phyloP scores from a whole-genome alignment of 2,329 filamentous ascomycete species.

The Aureobasidium sp. region DNA sequence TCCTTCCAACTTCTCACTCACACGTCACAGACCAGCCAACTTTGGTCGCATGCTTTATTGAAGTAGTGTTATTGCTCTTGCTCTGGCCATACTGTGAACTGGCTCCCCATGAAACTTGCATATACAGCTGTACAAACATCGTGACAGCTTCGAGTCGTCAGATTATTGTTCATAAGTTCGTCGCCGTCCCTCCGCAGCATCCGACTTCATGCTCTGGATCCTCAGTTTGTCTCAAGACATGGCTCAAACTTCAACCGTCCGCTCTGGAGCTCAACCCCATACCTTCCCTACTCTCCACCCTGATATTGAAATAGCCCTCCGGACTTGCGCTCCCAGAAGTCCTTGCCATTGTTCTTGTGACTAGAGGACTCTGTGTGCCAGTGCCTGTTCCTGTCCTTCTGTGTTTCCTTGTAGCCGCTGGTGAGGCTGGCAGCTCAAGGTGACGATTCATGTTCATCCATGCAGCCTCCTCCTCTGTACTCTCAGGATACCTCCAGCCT shows the following conservation, averaged over 20 bases:
- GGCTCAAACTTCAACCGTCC: neutral
- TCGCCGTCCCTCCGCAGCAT: neutral
- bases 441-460: constrained; percentile 51
- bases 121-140: neutral
- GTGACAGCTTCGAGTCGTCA: neutral
- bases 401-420: constrained; percentile 20
- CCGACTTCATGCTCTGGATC: neutral
- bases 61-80: neutral
- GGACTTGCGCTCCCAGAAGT: constrained; percentile 29
- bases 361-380: constrained; percentile 25
- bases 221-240: neutral
- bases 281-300: constrained; percentile 3
- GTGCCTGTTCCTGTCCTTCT: constrained; percentile 26
- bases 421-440: constrained; percentile 39
- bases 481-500: constrained; percentile 40
- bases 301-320: constrained; percentile 31
- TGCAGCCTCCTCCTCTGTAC: constrained; percentile 45
- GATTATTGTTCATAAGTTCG: neutral
- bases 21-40: constrained; percentile 6
- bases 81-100: neutral
- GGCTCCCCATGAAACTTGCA: neutral
- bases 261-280: constrained; percentile 6
- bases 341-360: constrained; percentile 16
- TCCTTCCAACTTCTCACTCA: neutral
- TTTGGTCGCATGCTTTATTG: neutral